phyloP scores from a whole-genome alignment of 208 protist species.

The Hexamita inflata region DNA sequence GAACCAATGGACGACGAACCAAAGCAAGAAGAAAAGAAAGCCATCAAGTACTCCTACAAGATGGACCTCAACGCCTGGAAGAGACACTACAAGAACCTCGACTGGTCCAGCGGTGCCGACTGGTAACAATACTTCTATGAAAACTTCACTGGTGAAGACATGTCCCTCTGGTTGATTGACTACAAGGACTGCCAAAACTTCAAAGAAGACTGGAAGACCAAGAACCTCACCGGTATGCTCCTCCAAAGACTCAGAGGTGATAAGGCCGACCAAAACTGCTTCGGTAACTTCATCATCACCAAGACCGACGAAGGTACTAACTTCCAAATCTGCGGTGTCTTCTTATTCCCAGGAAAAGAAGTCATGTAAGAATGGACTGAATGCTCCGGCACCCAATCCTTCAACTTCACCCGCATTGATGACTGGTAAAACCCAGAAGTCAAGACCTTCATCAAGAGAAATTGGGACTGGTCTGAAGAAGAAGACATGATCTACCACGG shows the following conservation, averaged over 20 bases:
- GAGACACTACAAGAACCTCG: conserved; percentile 25
- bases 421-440: neutral
- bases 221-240: conserved; percentile 7
- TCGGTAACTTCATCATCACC: conserved; percentile 12
- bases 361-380: neutral
- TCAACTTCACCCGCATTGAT: neutral
- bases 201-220: conserved; percentile 21
- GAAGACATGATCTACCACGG: conserved; percentile 19
- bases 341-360: neutral
- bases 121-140: neutral
- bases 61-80: conserved; percentile 22
- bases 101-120: neutral
- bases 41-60: neutral
- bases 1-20: neutral
- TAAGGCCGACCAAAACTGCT: conserved; percentile 4
- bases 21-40: neutral
- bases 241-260: conserved; percentile 21
- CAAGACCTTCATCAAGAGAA: neutral
- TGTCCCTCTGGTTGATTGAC: neutral
- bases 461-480: conserved; percentile 15
- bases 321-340: neutral
- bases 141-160: neutral
- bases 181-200: neutral
- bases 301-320: neutral
- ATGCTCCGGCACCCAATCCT: neutral